These are phyloP conservation scores for Phaeophleospora eucalypticola DNA, from an alignment of 2,329 filamentous ascomycete species.

Conservation along the genomic window DNA sequence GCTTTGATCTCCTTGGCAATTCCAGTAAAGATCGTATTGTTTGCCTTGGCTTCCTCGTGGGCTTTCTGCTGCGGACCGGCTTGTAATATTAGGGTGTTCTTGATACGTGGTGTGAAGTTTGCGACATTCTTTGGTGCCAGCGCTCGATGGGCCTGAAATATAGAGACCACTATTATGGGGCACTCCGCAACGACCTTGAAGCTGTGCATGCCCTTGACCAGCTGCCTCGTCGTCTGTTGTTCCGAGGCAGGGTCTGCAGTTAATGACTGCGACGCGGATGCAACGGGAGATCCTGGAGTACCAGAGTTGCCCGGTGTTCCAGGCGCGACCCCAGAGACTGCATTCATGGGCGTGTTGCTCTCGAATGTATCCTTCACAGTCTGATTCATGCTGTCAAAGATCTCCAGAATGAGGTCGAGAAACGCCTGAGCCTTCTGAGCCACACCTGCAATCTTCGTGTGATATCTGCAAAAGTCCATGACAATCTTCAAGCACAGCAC, in stretches of 20 bases:
- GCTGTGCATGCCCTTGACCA: conserved; percentile 93
- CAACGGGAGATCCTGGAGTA: conserved; percentile 83
- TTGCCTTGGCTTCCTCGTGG: conserved; percentile 75
- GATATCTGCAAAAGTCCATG: conserved; percentile 92
- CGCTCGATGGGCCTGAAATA: conserved; percentile 86
- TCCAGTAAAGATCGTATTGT: conserved; percentile 81
- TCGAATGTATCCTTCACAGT: conserved; percentile 96
- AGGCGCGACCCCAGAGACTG: conserved; percentile 52
- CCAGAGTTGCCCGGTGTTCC: conserved; percentile 57
- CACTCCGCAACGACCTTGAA: conserved; percentile 98
- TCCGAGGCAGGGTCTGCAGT: conserved; percentile 71
- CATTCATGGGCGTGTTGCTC: conserved; percentile 55
- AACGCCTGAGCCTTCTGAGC: conserved; percentile 82
- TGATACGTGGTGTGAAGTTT: conserved; percentile 89
- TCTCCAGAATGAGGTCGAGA: conserved; percentile 84
- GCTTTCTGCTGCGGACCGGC: conserved; percentile 91
- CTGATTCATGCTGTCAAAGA: conserved; percentile 91
- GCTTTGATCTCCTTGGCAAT: conserved; percentile 94
- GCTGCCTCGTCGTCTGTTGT: conserved; percentile 66
- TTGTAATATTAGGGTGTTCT: conserved; percentile 80
- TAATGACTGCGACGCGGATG: conserved; percentile 55
- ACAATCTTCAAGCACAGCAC: conserved; percentile 98
- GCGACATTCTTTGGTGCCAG: conserved; percentile 82
- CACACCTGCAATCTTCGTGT: conserved; percentile 67
- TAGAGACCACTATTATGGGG: conserved; percentile 96